Conservation (phyloP, 208 protist genomes). For the Tritrichomonas foetus region DNA sequence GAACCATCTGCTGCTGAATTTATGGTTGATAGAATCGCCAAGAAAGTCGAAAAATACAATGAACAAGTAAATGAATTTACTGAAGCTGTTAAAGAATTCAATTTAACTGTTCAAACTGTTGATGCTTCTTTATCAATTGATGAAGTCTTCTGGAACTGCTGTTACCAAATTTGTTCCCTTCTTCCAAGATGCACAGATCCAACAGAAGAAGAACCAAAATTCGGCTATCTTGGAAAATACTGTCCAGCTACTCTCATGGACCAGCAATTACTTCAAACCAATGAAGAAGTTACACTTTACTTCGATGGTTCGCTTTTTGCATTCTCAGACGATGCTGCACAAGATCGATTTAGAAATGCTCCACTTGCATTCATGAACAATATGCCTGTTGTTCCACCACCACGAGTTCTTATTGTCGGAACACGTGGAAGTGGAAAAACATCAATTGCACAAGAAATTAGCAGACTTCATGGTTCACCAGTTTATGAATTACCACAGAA, state of each 20-base stretch:
- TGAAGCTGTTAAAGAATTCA: not conserved
- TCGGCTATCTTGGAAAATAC: not conserved
- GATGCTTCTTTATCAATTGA: not conserved
- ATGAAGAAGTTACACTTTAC: not conserved
- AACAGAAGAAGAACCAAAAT: not conserved
- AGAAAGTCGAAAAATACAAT: not conserved
- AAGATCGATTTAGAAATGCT: not conserved
- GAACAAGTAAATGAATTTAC: not conserved
- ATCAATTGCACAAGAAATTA: not conserved
- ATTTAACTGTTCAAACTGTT: not conserved
- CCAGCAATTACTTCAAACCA: not conserved
- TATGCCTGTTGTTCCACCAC: constrained; percentile 6
- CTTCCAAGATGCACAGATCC: not conserved
- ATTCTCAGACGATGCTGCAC: not conserved
- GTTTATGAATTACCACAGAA: not conserved
- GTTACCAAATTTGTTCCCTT: not conserved
- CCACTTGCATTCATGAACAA: not conserved
- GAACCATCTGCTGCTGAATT: not conserved
- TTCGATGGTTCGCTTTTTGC: not conserved
- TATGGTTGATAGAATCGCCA: not conserved
- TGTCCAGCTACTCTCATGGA: constrained; percentile 26
- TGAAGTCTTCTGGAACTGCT: not conserved
- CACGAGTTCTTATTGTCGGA: not conserved
- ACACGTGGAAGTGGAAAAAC: not conserved
- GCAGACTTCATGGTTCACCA: not conserved